These are phyloP conservation scores for Myxozyma geophila DNA, from an alignment of 805 yeast genomes.

Conservation along the genomic window DNA sequence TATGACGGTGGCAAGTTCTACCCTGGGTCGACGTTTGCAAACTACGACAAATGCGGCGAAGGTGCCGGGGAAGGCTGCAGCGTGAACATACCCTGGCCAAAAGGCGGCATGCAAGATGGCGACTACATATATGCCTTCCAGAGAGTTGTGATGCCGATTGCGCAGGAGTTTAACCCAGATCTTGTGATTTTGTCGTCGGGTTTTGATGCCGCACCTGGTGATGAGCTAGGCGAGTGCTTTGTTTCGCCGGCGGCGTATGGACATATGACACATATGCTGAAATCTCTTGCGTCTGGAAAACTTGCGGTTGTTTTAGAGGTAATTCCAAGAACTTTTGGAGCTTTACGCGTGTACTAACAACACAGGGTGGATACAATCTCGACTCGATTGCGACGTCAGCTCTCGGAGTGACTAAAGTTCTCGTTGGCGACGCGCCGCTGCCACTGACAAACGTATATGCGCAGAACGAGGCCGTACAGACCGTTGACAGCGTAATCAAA, in stretches of 20 bases:
- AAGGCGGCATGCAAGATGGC: slow-evolving; percentile 90
- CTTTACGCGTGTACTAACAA: slow-evolving; percentile 47
- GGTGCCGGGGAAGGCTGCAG: slow-evolving; percentile 79
- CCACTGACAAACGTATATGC: slow-evolving; percentile 67
- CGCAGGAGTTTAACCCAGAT: slow-evolving; percentile 89
- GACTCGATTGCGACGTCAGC: slow-evolving; percentile 92
- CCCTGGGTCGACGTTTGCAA: slow-evolving; percentile 91
- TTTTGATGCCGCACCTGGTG: slow-evolving; percentile 98
- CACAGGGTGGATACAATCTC: slow-evolving; percentile 85
- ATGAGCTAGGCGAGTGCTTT: slow-evolving; percentile 93
- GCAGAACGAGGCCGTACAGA: slow-evolving; percentile 73
- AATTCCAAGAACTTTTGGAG: not conserved
- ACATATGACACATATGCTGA: slow-evolving; percentile 90
- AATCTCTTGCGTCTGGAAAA: slow-evolving; percentile 85
- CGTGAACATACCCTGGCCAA: slow-evolving; percentile 92
- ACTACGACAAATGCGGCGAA: slow-evolving; percentile 78
- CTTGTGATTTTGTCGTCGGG: slow-evolving; percentile 92
- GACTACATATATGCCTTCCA: slow-evolving; percentile 93
- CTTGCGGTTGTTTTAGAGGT: slow-evolving; percentile 81
- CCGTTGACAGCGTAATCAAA: slow-evolving; percentile 77
- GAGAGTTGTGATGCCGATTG: slow-evolving; percentile 83
- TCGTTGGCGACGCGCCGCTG: slow-evolving; percentile 95
- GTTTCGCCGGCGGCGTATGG: slow-evolving; percentile 96
- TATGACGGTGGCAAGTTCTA: slow-evolving; percentile 90
- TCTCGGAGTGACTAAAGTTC: slow-evolving; percentile 84